phyloP scores from a whole-genome alignment of 2,329 filamentous ascomycete species.

The Domatiomyces catenatus region DNA sequence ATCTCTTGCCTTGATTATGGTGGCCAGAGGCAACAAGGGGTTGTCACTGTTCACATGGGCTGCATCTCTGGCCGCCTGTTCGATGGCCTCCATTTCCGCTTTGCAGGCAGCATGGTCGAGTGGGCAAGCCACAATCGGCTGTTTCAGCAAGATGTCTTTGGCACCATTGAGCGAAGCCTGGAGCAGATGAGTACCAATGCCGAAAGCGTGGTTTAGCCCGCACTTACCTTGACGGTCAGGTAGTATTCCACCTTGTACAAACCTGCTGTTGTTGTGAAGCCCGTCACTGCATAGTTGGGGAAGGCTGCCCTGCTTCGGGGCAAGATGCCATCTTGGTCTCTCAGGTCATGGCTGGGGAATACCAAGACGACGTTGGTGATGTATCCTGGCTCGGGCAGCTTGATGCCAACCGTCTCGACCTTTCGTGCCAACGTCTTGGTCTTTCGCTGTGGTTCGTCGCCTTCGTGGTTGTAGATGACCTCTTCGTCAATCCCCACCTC shows the following conservation, averaged over 20 bases:
- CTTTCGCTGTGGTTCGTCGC: slow-evolving; percentile 84
- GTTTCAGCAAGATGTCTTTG: slow-evolving; percentile 71
- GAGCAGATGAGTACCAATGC: slow-evolving; percentile 10
- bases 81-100: slow-evolving; percentile 96
- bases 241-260: slow-evolving; percentile 99
- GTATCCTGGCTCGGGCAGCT: slow-evolving; percentile 79
- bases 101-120: slow-evolving; percentile 92
- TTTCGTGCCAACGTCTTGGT: slow-evolving; percentile 75
- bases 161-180: slow-evolving; percentile 80
- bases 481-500: slow-evolving; percentile 91
- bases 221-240: slow-evolving; percentile 69
- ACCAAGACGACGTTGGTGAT: slow-evolving; percentile 82
- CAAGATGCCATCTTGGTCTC: slow-evolving; percentile 76
- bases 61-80: slow-evolving; percentile 87
- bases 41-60: slow-evolving; percentile 76
- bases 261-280: slow-evolving; percentile 85
- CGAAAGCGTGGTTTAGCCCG: slow-evolving; percentile 8
- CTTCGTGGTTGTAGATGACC: slow-evolving; percentile 96
- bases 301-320: slow-evolving; percentile 74
- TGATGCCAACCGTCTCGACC: slow-evolving; percentile 63
- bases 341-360: slow-evolving; percentile 76
- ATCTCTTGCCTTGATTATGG: slow-evolving; percentile 67
- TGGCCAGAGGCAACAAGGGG: slow-evolving; percentile 76
- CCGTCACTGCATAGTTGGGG: slow-evolving; percentile 72
- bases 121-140: slow-evolving; percentile 91